A percentile compares a stretch with the other conserved stretches of the same genome.
These are phyloP conservation scores for Terfezia boudieri DNA, from an alignment of 495 filamentous ascomycete genomes.

Conservation along the genomic window DNA sequence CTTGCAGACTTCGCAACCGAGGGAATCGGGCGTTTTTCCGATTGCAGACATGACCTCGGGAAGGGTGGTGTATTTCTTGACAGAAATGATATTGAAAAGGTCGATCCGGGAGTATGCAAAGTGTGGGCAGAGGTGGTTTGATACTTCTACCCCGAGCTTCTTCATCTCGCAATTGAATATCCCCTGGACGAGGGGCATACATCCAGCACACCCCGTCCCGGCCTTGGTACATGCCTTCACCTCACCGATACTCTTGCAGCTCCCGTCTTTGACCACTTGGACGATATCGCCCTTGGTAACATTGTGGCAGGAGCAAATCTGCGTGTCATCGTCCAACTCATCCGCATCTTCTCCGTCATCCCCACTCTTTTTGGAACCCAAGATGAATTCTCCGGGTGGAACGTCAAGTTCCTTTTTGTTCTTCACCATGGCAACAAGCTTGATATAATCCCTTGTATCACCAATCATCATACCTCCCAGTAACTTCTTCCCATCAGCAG, in stretches of 20 bases:
- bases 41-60: slow-evolving; percentile 61
- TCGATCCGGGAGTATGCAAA: slow-evolving; percentile 75
- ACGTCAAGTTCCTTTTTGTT: slow-evolving; percentile 62
- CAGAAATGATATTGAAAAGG: slow-evolving; percentile 70
- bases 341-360: slow-evolving; percentile 40
- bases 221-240: slow-evolving; percentile 91
- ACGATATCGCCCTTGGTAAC: slow-evolving; percentile 74
- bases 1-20: slow-evolving; percentile 89
- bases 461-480: slow-evolving; percentile 98
- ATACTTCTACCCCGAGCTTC: slow-evolving; percentile 74
- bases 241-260: slow-evolving; percentile 65
- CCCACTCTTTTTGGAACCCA: slow-evolving; percentile 52
- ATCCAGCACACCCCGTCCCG: slow-evolving; percentile 84
- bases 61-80: slow-evolving; percentile 58
- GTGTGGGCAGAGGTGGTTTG: slow-evolving; percentile 71
- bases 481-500: slow-evolving; percentile 74
- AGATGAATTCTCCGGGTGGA: slow-evolving; percentile 71
- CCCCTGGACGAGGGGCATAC: slow-evolving; percentile 73
- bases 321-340: slow-evolving; percentile 62
- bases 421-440: slow-evolving; percentile 86
- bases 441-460: slow-evolving; percentile 84
- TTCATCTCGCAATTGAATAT: slow-evolving; percentile 90
- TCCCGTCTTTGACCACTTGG: slow-evolving; percentile 51
- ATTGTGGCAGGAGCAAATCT: slow-evolving; percentile 93
- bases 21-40: slow-evolving; percentile 47